phyloP scores from a whole-genome alignment of 805 yeast species.

The Wickerhamomyces silvicola region DNA sequence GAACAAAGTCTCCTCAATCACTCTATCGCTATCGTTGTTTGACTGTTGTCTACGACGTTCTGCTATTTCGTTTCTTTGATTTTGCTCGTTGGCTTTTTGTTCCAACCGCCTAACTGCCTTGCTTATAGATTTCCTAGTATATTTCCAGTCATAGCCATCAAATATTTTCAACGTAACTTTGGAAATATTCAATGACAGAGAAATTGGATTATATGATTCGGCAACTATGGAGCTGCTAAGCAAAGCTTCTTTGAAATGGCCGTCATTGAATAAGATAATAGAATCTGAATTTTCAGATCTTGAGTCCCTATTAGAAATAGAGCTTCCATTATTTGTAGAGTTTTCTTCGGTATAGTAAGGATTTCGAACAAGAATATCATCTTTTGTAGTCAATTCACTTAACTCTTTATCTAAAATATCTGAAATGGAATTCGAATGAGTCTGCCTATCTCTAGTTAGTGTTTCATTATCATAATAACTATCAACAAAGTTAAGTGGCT shows the following conservation, averaged over 20 bases:
- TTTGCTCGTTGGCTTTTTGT: constrained; percentile 30
- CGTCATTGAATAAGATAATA: constrained; percentile 17
- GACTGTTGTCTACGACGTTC: constrained; percentile 1
- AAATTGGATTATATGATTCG: constrained; percentile 10
- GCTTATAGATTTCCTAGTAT: constrained; percentile 60
- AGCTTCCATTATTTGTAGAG: neutral
- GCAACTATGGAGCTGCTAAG: neutral
- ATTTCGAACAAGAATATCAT: constrained; percentile 7
- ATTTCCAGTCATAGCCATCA: constrained; percentile 93
- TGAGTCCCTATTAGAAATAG: neutral
- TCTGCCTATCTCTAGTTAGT: neutral
- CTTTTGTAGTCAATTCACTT: constrained; percentile 19
- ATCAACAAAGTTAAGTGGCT: constrained; percentile 18
- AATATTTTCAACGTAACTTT: constrained; percentile 44
- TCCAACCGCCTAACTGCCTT: constrained; percentile 63
- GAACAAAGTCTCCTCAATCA: constrained; percentile 60
- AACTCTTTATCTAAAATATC: constrained; percentile 25
- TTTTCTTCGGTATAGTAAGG: constrained; percentile 10
- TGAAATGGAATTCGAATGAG: constrained; percentile 6
- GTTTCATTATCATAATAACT: constrained; percentile 15
- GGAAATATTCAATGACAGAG: constrained; percentile 24
- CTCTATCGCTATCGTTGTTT: constrained; percentile 15
- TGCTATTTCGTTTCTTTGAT: constrained; percentile 4
- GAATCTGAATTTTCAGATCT: constrained; percentile 17
- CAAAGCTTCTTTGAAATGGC: constrained; percentile 14